Evolutionary conservation across 2,329 filamentous ascomycete genomes (phyloP).

Genomic region (Neofusicoccum parvum): DNA sequence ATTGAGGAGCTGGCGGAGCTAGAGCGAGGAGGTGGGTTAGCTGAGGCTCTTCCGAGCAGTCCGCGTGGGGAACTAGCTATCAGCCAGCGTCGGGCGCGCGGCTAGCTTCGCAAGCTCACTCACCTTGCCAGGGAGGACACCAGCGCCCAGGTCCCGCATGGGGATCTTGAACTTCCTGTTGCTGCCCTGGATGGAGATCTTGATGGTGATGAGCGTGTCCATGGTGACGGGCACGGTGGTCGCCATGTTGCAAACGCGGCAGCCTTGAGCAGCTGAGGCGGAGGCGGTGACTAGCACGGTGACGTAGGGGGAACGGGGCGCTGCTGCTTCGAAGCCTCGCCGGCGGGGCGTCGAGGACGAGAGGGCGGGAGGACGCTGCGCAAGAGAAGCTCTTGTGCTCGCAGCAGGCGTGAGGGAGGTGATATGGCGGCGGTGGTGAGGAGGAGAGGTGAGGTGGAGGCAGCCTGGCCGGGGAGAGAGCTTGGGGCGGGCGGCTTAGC

Average conservation of each 20-base stretch:
- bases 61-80: slow-evolving; percentile 3
- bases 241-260: slow-evolving; percentile 35
- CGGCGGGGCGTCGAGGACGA: slow-evolving; percentile 1
- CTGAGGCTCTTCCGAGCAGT: not conserved
- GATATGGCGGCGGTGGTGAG: not conserved
- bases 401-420: not conserved
- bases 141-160: slow-evolving; percentile 77
- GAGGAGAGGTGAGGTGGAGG: slow-evolving; percentile 11
- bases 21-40: slow-evolving; percentile 22
- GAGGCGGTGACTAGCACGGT: slow-evolving; percentile 9
- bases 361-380: not conserved
- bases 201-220: slow-evolving; percentile 80
- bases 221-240: slow-evolving; percentile 55
- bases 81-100: not conserved
- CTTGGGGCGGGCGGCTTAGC: not conserved
- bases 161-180: slow-evolving; percentile 87
- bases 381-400: not conserved
- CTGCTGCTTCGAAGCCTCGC: slow-evolving; percentile 7
- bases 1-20: slow-evolving; percentile 71
- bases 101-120: slow-evolving; percentile 35
- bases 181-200: slow-evolving; percentile 75
- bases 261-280: slow-evolving; percentile 23
- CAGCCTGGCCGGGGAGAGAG: slow-evolving; percentile 2
- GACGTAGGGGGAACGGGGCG: slow-evolving; percentile 19
- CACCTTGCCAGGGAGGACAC: slow-evolving; percentile 81